These are phyloP conservation scores for Lachancea fermentati DNA, from an alignment of 805 yeast species.

Conservation along the genomic window DNA sequence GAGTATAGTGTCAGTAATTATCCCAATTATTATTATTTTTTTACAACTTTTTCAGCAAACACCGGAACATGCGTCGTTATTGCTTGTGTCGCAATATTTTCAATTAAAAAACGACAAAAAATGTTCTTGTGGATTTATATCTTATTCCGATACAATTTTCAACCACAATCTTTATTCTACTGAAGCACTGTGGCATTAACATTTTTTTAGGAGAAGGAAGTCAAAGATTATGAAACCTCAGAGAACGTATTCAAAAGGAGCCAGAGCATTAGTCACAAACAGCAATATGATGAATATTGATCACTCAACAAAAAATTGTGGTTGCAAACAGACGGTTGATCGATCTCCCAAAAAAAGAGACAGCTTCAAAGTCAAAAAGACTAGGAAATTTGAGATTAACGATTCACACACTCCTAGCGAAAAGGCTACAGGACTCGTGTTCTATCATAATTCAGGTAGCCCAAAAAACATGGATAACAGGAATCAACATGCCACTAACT, in stretches of 20 bases:
- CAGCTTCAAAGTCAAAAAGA: constrained; percentile 7
- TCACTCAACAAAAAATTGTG: neutral
- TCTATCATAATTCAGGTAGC: neutral
- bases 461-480: neutral
- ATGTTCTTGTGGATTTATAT: neutral
- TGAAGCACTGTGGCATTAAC: too few relatives aligned
- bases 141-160: too few relatives aligned
- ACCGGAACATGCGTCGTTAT: neutral
- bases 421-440: constrained; percentile 1
- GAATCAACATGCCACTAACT: neutral
- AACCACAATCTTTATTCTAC: too few relatives aligned
- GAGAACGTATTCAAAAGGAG: constrained; percentile 2
- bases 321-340: constrained; percentile 2
- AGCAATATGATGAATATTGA: constrained; percentile 7
- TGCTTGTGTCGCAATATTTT: neutral
- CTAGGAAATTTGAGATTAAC: constrained; percentile 4
- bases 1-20: neutral
- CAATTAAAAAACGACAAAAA: too few relatives aligned
- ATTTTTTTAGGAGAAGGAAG: neutral
- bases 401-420: constrained; percentile 2
- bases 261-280: constrained; percentile 6
- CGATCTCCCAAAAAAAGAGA: constrained; percentile 8
- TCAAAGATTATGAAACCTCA: constrained; percentile 5
- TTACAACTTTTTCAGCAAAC: neutral
- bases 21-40: neutral